Base-by-base conservation (phyloP, 331 rosid genomes). In the Malus hybrid region DNA sequence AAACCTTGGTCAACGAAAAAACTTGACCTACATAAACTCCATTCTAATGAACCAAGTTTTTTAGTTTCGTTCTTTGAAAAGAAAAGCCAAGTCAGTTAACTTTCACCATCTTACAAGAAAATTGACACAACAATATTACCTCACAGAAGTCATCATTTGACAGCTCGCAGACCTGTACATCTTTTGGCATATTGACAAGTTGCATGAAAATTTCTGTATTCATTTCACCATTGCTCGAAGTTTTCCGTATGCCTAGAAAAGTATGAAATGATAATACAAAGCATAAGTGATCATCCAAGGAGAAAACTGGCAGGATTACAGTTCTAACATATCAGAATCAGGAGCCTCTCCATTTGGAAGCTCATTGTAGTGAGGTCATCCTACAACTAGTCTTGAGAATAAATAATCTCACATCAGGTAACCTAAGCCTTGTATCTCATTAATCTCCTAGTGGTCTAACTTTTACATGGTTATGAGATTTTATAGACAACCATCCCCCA, bases 81-180 rank as follows among this genome's bases (percentile, higher is more conserved):
- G 32, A 52, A 46, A 24, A 20, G 22, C 12, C 24, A 52, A 12
- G 16, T 16, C 11, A 52, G 56, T 26, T 48, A 69, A 26, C 73
- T 70, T 71, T 71, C 48, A 32, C 32, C 30, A 29, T 32, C n/a
- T 44, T 70, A 29, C 11, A 16, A 30, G 26, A 29, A 29, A 52
- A 5, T 20, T n/a, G 67, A 36, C 71, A 26, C 26, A 7, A 71
- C 2, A 44, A 67, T 48, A 42, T 81, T 85, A 93, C 98, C 97
- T 93, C 81, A 50, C 90, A 72, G 69, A 93, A 88, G 80, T 89
- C 87, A 75, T 78, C 90, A 63, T 93, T 96, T 3, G 98, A 91
- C 69, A 93, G 82, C 86, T 84, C 84, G 77, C 77, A 71, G 65
- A 91, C 82, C 55, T 83, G 86, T 46, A 85, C 75, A 56, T 79